These are phyloP conservation scores for Phytophthora nicotianae DNA, from an alignment of 352 stramenopile species.

Conservation along the genomic window DNA sequence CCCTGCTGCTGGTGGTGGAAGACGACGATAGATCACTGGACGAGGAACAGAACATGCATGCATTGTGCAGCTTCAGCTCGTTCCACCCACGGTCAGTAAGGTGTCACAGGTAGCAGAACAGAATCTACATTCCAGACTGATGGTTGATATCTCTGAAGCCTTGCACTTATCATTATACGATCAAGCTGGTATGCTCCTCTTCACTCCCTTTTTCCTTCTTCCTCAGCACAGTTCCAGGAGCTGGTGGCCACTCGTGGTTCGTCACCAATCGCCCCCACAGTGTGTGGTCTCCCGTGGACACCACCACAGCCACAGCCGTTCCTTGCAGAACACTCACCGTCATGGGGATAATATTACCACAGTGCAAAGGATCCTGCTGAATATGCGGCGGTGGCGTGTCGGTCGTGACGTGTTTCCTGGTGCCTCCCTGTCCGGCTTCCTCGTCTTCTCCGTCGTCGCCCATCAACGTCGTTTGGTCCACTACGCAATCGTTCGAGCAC, in stretches of 20 bases:
- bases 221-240: constrained; percentile 8
- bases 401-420: constrained; percentile 45
- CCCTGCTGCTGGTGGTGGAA: constrained; percentile 33
- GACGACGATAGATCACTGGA: constrained; percentile 30
- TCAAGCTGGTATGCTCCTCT: constrained; percentile 39
- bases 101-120: constrained; percentile 2
- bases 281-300: constrained; percentile 75
- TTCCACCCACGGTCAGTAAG: constrained; percentile 1
- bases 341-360: constrained; percentile 79
- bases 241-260: constrained; percentile 63
- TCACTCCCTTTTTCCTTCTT: constrained; percentile 23
- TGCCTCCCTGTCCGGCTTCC: constrained; percentile 25
- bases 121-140: constrained; percentile 8
- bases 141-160: not conserved
- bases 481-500: constrained; percentile 77
- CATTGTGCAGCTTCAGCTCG: not conserved
- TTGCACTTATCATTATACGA: constrained; percentile 23
- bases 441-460: constrained; percentile 36
- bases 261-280: constrained; percentile 70
- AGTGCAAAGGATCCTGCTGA: constrained; percentile 41
- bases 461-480: constrained; percentile 63
- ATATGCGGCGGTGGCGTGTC: constrained; percentile 26
- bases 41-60: constrained; percentile 15
- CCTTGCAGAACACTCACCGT: constrained; percentile 58
- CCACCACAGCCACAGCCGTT: constrained; percentile 63